A percentile compares a stretch with the other conserved stretches of the same genome.
These are phyloP conservation scores for Lodderomyces theae DNA, from an alignment of 1,139 yeast species.

Conservation along the genomic window DNA sequence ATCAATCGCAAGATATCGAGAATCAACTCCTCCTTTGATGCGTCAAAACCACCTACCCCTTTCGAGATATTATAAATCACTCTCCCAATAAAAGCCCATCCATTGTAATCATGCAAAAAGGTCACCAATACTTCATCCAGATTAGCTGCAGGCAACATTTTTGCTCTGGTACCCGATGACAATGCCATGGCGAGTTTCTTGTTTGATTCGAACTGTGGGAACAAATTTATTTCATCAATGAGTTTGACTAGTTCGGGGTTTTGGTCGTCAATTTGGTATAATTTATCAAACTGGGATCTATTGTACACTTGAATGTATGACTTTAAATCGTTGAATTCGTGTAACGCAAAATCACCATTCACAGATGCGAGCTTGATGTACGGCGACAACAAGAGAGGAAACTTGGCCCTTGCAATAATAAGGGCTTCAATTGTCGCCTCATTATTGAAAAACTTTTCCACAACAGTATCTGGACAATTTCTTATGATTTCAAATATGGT, in stretches of 20 bases:
- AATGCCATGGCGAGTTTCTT: slow-evolving; percentile 46
- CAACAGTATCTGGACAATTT: slow-evolving; percentile 54
- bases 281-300: slow-evolving; percentile 32
- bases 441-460: slow-evolving; percentile 57
- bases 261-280: slow-evolving; percentile 49
- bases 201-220: slow-evolving; percentile 49
- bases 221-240: slow-evolving; percentile 39
- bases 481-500: slow-evolving; percentile 51
- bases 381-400: slow-evolving; percentile 68
- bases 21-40: slow-evolving; percentile 36
- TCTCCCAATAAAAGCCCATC: slow-evolving; percentile 85
- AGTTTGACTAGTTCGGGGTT: slow-evolving; percentile 51
- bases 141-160: slow-evolving; percentile 51
- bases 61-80: slow-evolving; percentile 61
- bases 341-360: slow-evolving; percentile 65
- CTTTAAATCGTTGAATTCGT: slow-evolving; percentile 55
- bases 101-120: slow-evolving; percentile 72
- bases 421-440: slow-evolving; percentile 55
- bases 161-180: slow-evolving; percentile 64
- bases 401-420: slow-evolving; percentile 63
- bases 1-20: slow-evolving; percentile 53
- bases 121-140: slow-evolving; percentile 55
- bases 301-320: slow-evolving; percentile 55
- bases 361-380: slow-evolving; percentile 60
- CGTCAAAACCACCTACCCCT: slow-evolving; percentile 32